Base-by-base conservation (phyloP, 1,284 basidiomycete species). In the Cystobasidium sp. region DNA sequence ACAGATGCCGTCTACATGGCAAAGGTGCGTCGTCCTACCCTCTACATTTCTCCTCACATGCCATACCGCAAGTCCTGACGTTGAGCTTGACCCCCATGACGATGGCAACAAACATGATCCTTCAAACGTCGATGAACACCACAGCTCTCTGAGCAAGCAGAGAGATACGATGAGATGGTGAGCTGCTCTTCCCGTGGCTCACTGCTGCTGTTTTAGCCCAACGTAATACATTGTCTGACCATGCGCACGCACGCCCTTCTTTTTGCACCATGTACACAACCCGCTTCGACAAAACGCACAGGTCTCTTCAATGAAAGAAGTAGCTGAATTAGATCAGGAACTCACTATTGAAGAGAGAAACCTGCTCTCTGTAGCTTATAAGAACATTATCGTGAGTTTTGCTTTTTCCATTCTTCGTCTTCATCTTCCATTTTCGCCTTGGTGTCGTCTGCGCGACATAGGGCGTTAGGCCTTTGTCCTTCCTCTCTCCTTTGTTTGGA, bases 291-390 rank as follows among this genome's bases (percentile, higher is more conserved):
- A n/a, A n/a, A n/a, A 84, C 94, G 93, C 97, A 85, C 97, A 97
- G 94, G 94, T 97, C 80, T 92, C 94, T 86, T 96, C 96, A 88
- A 97, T 97, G 94, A 97, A 97, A 89, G 89, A 89, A 78, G 94
- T 97, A 80, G 94, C 94, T 76, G 96, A 76, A 73, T 78, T 81
- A 70, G 78, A 80, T 78, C 77, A 77, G 62, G 81, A 85, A 79
- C 82, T 85, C 75, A 83, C 83, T 65, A 83, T 85, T 51, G 84
- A 85, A 80, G 84, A 85, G 80, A 81, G 84, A 74, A 85, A 85
- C 81, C 80, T 85, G n/a, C 83, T 85, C 74, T 84, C 83, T 20
- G 84, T 85, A 75, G 84, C 84, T 31, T 85, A 85, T 83, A 85
- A 85, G 83, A 83, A 83, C 79, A 73, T 73, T 52, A 73, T 73